Base-by-base conservation (phyloP, 2,329 filamentous ascomycete genomes). In the Zasmidium citrigriseum region DNA sequence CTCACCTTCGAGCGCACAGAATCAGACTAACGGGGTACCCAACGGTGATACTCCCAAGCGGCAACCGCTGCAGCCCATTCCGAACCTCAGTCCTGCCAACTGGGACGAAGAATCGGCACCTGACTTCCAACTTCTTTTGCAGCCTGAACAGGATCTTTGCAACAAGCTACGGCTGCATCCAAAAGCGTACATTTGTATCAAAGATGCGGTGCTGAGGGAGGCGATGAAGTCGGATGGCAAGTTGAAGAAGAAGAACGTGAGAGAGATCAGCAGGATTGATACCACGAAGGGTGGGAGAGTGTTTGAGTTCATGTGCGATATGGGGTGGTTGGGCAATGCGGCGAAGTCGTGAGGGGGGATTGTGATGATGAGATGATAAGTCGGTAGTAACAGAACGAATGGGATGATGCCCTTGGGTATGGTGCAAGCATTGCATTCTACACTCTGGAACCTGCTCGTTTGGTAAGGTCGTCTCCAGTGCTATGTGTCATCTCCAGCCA, bases 171-270 rank as follows among this genome's bases (percentile, higher is more conserved):
- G 92, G 45, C 78, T 99, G 53, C 89, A 95, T 74, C 95, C 95
- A 0, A 99, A 99, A 78, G 91, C 95, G 1, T 99, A 97, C 73
- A 77, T 97, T 4, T 91, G 91, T 70, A 91, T 98, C 75, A 99
- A 99, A 76, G 92, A 97, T 73, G 87, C 90, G 61, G 81, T 98
- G n/a, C 76, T 98, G 53, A 90, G 91, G 68, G 93, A 98, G 72
- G 91, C 93, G 0, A 85, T 96, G 73, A 95, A 93, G 76, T 87
- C 88, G 58, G 93, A 95, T 58, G 95, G 95, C 1, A 85, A 83
- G 12, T 77, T 99, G 7, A 98, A 96, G 81, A 96, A 95, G 83
- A 98, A 97, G 77, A 88, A 93, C 67, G 92, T 92, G 1, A 90
- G 89, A 71, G 90, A 96, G 70, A 88, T 98, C 23, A 93, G 89